Conservation (phyloP, 352 stramenopile species). For the Globisporangium megalacanthum region DNA sequence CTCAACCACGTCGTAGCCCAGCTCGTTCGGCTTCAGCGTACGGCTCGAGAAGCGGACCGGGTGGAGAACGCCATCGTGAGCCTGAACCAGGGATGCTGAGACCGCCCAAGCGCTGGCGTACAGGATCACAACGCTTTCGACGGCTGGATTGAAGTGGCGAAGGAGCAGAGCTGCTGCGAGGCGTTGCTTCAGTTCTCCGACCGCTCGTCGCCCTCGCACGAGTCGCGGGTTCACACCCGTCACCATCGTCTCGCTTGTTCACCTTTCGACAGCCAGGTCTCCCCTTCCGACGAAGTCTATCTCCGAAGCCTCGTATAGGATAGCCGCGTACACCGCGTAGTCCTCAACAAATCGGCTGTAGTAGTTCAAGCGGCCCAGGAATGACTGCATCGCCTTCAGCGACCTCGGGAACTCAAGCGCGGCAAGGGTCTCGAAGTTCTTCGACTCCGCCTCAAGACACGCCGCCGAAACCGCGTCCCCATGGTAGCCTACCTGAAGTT, state of each 20-base stretch:
- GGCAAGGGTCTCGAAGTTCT: background rate
- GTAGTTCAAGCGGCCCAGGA: background rate
- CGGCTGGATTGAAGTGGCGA: too few species aligned
- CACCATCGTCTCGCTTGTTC: background rate
- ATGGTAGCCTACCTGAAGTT: conserved; percentile 10
- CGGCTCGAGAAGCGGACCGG: background rate
- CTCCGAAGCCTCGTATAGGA: background rate
- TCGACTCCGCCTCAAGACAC: conserved; percentile 5
- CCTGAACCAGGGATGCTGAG: conserved; percentile 32
- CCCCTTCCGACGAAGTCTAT: background rate
- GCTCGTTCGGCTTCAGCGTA: conserved; percentile 12
- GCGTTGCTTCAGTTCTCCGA: background rate
- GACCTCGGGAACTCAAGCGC: background rate
- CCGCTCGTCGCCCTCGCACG: background rate
- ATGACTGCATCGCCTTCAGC: background rate
- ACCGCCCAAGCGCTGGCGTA: background rate
- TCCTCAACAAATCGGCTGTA: background rate
- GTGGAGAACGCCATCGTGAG: background rate
- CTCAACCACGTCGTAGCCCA: conserved; percentile 13
- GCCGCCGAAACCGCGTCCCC: conserved; percentile 5
- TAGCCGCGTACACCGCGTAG: background rate
- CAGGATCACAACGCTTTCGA: background rate
- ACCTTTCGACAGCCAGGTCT: too few species aligned
- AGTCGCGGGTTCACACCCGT: background rate
- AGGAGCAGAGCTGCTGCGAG: background rate